These are phyloP conservation scores for Claviceps maximensis DNA, from an alignment of 2,329 filamentous ascomycete genomes.

Conservation along the genomic window DNA sequence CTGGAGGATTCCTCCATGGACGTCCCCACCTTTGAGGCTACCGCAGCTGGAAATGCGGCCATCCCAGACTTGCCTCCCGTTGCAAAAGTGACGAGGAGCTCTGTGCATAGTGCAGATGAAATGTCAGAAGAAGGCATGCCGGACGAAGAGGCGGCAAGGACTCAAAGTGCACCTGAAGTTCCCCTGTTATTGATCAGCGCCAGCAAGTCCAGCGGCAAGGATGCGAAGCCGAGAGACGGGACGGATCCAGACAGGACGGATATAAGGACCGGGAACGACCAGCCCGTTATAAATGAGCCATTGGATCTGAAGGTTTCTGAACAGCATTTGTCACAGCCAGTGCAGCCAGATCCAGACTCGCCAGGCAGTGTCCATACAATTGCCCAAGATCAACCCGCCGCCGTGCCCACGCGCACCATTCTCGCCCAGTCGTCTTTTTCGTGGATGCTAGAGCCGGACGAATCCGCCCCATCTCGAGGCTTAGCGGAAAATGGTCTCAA, in stretches of 20 bases:
- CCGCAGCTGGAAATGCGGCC: not conserved
- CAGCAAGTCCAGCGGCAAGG: not conserved
- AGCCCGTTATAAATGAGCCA: not conserved
- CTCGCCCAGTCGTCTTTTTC: slow-evolving; percentile 65
- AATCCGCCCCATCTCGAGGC: slow-evolving; percentile 16
- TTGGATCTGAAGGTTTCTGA: not conserved
- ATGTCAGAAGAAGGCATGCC: not conserved
- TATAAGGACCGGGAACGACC: not conserved
- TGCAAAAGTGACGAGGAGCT: not conserved
- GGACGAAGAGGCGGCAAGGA: not conserved
- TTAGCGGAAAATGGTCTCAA: slow-evolving; percentile 13
- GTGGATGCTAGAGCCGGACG: slow-evolving; percentile 59
- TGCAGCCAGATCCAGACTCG: not conserved
- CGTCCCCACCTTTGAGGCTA: slow-evolving; percentile 19
- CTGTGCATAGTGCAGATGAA: not conserved
- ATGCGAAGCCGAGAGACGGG: not conserved
- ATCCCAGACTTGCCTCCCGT: not conserved
- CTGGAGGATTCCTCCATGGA: slow-evolving; percentile 44
- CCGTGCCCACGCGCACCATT: slow-evolving; percentile 48
- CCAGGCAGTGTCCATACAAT: not conserved
- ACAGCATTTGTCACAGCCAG: not conserved
- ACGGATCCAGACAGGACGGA: not conserved
- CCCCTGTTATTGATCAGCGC: not conserved
- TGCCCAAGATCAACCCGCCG: slow-evolving; percentile 15
- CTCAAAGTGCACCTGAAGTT: not conserved